phyloP scores from a whole-genome alignment of 768 basidiomycete species.

The Pholiota molesta region DNA sequence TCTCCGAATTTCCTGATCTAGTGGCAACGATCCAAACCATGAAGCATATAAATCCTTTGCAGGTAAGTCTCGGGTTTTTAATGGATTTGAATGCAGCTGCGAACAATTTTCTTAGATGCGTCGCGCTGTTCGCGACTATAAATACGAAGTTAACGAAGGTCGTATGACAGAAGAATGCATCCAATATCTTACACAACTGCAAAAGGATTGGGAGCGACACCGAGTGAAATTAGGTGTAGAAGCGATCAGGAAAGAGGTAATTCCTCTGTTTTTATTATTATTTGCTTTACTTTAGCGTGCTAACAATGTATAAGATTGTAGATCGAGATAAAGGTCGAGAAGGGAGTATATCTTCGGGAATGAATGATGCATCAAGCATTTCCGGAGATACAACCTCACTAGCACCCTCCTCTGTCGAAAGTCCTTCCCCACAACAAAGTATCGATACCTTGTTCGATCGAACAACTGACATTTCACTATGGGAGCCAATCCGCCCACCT shows the following conservation, averaged over 20 bases:
- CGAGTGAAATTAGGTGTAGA: constrained; percentile 87
- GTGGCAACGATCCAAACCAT: constrained; percentile 90
- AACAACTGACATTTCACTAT: constrained; percentile 61
- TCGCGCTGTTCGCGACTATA: constrained; percentile 90
- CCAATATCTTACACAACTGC: constrained; percentile 92
- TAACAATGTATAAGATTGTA: constrained; percentile 48
- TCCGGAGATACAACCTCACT: constrained; percentile 37
- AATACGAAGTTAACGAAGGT: constrained; percentile 90
- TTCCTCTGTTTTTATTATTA: not conserved
- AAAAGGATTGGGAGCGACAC: constrained; percentile 97
- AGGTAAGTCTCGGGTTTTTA: constrained; percentile 45
- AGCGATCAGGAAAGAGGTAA: constrained; percentile 80
- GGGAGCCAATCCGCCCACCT: constrained; percentile 79
- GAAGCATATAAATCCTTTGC: constrained; percentile 87
- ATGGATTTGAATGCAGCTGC: not conserved
- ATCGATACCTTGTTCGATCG: constrained; percentile 86
- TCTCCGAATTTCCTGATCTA: constrained; percentile 84
- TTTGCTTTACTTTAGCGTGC: not conserved
- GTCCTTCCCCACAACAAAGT: constrained; percentile 46
- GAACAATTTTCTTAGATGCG: constrained; percentile 64
- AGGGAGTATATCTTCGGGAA: constrained; percentile 51
- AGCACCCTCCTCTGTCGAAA: constrained; percentile 33
- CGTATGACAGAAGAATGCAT: constrained; percentile 94
- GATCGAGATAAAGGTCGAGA: constrained; percentile 74
- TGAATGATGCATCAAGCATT: constrained; percentile 42